Conservation (phyloP, 2,329 filamentous ascomycete genomes). For the Phaeoacremonium minimum region DNA sequence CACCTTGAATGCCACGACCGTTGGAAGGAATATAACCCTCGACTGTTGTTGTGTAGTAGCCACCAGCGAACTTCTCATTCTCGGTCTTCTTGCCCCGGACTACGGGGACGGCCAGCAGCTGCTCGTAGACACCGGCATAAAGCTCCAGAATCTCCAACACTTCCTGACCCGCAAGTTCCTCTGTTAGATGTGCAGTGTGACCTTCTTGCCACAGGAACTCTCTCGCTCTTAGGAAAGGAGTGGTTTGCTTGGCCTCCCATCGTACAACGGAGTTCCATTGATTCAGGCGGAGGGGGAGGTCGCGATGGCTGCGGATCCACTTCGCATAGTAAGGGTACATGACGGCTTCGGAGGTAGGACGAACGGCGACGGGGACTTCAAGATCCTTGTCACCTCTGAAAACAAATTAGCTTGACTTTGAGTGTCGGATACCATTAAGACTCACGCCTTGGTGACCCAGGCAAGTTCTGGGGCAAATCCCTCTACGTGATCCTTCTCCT, state of each 20-base stretch:
- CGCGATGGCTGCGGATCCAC: conserved; percentile 95
- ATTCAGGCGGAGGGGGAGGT: conserved; percentile 89
- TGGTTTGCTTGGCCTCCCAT: conserved; percentile 95
- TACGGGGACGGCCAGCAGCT: conserved; percentile 90
- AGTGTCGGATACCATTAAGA: conserved; percentile 12
- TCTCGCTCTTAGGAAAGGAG: conserved; percentile 82
- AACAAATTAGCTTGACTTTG: conserved; percentile 14
- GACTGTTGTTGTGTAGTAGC: conserved; percentile 93
- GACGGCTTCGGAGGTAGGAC: conserved; percentile 69
- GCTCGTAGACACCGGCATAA: conserved; percentile 88
- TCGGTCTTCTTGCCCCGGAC: conserved; percentile 93
- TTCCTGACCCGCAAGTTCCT: conserved; percentile 76
- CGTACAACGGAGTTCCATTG: conserved; percentile 94
- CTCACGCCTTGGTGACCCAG: conserved; percentile 80
- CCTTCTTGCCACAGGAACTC: conserved; percentile 99
- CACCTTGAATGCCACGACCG: conserved; percentile 93
- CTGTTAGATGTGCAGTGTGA: conserved; percentile 82
- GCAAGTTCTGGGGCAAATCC: conserved; percentile 94
- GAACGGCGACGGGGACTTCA: conserved; percentile 67
- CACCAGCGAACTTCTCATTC: conserved; percentile 96
- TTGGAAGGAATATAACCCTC: conserved; percentile 97
- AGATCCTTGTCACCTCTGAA: conserved; percentile 82
- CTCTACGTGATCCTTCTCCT: conserved; percentile 94
- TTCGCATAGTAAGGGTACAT: conserved; percentile 97
- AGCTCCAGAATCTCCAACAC: conserved; percentile 90